These are phyloP conservation scores for Penicillium palitans DNA, from an alignment of 2,329 filamentous ascomycete genomes.

Conservation along the genomic window DNA sequence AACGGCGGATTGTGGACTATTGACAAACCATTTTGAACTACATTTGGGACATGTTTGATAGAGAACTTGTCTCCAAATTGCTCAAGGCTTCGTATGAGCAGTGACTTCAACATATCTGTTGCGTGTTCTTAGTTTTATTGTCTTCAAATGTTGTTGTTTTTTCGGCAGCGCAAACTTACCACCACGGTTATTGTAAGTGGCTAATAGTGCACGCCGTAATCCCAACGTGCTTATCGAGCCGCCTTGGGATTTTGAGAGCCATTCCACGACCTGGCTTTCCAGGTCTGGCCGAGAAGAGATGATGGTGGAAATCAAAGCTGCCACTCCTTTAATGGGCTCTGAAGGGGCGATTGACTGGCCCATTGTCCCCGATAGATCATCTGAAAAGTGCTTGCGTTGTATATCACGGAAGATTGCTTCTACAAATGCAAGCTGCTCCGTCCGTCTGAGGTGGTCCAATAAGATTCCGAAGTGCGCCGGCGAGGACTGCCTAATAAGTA, in stretches of 20 bases:
- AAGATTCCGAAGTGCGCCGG: slow-evolving; percentile 39
- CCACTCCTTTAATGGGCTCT: slow-evolving; percentile 56
- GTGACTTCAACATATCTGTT: slow-evolving; percentile 46
- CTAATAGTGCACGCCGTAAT: slow-evolving; percentile 66
- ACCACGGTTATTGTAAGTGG: slow-evolving; percentile 56
- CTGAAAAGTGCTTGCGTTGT: slow-evolving; percentile 42
- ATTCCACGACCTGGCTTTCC: slow-evolving; percentile 59
- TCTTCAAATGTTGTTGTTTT: background rate
- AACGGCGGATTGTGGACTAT: background rate
- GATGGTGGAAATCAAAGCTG: slow-evolving; percentile 57
- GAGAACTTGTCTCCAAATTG: slow-evolving; percentile 85
- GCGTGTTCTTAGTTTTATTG: slow-evolving; percentile 3
- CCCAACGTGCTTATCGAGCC: slow-evolving; percentile 65
- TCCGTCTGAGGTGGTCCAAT: slow-evolving; percentile 45
- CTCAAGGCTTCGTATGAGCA: slow-evolving; percentile 65
- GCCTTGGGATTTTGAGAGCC: slow-evolving; percentile 65
- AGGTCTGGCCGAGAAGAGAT: slow-evolving; percentile 51
- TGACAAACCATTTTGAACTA: slow-evolving; percentile 75
- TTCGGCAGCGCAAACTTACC: slow-evolving; percentile 34
- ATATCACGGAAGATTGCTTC: slow-evolving; percentile 49
- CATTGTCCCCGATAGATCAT: slow-evolving; percentile 18
- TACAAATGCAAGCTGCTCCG: slow-evolving; percentile 51
- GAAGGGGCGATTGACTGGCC: slow-evolving; percentile 9
- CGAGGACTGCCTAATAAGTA: slow-evolving; percentile 34
- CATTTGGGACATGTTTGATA: slow-evolving; percentile 77